Conservation (phyloP, 306 rosid species). For the Acacia melanoxylon region DNA sequence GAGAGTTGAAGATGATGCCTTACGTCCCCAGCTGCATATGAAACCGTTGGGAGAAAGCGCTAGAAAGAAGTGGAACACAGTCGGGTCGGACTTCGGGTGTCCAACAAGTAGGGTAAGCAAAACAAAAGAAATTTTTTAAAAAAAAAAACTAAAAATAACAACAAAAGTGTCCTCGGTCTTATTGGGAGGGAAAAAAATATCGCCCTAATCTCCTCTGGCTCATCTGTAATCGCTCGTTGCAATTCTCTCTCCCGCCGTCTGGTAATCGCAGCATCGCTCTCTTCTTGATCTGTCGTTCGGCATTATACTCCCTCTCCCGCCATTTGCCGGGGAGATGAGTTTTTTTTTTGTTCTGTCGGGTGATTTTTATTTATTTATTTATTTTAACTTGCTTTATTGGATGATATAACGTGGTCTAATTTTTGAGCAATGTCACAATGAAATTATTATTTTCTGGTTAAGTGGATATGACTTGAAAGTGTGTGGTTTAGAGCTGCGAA, state of each 20-base stretch:
- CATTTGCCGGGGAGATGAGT: neutral
- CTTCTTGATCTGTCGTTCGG: neutral
- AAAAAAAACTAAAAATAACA: neutral
- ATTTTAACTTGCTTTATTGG: too few species aligned
- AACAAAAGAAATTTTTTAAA: neutral
- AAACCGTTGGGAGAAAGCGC: constrained; percentile 13
- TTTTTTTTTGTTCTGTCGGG: too few species aligned
- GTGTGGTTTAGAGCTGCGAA: too few species aligned
- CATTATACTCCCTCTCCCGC: neutral
- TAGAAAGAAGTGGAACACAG: neutral
- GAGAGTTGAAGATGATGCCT: neutral
- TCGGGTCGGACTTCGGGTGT: neutral
- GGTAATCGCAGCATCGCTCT: neutral
- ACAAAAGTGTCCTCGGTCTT: too few species aligned
- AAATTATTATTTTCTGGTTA: too few species aligned
- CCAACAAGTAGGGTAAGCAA: neutral
- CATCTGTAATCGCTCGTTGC: neutral
- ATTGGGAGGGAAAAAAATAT: too few species aligned
- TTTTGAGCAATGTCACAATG: too few species aligned
- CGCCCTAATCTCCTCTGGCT: neutral
- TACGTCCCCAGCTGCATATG: neutral
- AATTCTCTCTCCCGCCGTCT: neutral
- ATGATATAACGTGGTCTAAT: too few species aligned
- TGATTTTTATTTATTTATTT: too few species aligned
- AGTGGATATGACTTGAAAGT: too few species aligned